Base-by-base conservation (phyloP, 106 monocot genomes). In the Dioscorea zingiberensis region DNA sequence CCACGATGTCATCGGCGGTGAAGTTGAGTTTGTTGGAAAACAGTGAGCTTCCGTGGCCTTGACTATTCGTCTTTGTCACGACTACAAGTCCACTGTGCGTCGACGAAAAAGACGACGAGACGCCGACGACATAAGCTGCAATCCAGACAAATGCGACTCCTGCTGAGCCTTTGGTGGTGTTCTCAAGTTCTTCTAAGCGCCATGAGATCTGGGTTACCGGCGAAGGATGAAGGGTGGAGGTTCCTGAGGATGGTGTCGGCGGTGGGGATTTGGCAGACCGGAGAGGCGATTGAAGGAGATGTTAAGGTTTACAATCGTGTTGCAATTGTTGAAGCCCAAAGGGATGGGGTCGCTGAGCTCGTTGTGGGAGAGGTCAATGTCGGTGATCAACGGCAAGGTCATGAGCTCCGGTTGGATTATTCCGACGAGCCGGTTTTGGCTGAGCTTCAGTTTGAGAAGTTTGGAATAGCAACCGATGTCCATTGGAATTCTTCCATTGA, bases 11-110 rank as follows among this genome's bases (percentile, higher is more conserved):
- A 27, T 84, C 90, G 3, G 82, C 90, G n/a, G 87, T 87, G 82
- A 94, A 94, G 56, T 73, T 81, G 21, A 94, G 78, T n/a, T 58
- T 80, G 75, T 67, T 94, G 91, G 55, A 94, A 91, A 25, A 87
- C 77, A 63, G 80, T 94, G 62, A 94, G 65, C 70, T 65, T 72
- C 94, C 90, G 91, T 38, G 71, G 75, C 23, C 84, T 78, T 2
- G 6, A 27, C 17, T 13, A 60, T 0, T 21, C 74, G 4, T 19
- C 26, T 25, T 26, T 56, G 24, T 66, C 71, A n/a, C 48, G 68
- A 1, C 64, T 24, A 49, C 18, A 5, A 67, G 25, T 27, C 26
- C 55, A 23, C 47, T 26, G 59, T 55, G 55, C 25, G 24, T 25
- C 58, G 58, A 24, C 10, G 58, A 58, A 24, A 6, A 58, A 25